These are phyloP conservation scores for Limnomonas spitsbergensis DNA, from an alignment of 139 green algal genomes.

Conservation along the genomic window DNA sequence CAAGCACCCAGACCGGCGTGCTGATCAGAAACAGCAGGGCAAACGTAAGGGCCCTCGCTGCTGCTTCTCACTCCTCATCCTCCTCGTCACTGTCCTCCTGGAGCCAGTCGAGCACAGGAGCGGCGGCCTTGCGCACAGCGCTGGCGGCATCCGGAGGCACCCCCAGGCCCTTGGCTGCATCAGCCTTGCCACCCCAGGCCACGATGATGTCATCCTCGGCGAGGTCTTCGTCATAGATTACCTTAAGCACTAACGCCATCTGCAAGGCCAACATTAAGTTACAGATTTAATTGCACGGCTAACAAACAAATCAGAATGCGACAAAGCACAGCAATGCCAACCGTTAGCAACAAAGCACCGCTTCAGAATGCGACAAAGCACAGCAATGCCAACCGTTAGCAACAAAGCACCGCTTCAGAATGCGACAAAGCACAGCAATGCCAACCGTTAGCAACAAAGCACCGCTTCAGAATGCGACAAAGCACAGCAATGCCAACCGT, in stretches of 20 bases:
- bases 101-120: conserved; percentile 67
- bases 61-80: conserved; percentile 40
- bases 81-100: conserved; percentile 56
- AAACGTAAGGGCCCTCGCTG: conserved; percentile 30
- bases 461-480: too few species aligned
- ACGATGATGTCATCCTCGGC: conserved; percentile 84
- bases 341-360: too few species aligned
- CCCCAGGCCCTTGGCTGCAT: conserved; percentile 63
- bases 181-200: conserved; percentile 59
- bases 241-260: conserved; percentile 49
- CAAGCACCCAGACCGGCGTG: neutral
- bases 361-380: too few species aligned
- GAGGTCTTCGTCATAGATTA: conserved; percentile 86
- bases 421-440: too few species aligned
- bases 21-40: neutral
- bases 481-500: too few species aligned
- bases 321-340: too few species aligned
- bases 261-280: too few species aligned
- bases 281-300: too few species aligned
- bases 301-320: too few species aligned
- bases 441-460: too few species aligned
- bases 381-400: too few species aligned
- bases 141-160: conserved; percentile 29
- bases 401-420: too few species aligned
- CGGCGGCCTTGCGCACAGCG: conserved; percentile 4